Percentiles rank a stretch among this genome's conserved stretches.
Conservation (phyloP, 2,329 filamentous ascomycete species). For the Alternaria arbusti region DNA sequence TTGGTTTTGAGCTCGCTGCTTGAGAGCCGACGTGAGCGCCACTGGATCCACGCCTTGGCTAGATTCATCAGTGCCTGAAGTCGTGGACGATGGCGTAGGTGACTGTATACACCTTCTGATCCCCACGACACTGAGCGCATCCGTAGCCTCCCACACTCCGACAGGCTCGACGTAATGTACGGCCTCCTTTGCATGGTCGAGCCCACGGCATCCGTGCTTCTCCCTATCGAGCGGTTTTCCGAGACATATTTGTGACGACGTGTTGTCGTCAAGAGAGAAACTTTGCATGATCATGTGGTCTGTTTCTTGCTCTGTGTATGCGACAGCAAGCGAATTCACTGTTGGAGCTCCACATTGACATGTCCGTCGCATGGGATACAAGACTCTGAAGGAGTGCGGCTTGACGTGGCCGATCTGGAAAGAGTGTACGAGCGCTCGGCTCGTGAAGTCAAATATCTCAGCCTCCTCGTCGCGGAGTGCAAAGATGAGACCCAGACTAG, state of each 20-base stretch:
- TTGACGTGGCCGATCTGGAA: constrained; percentile 66
- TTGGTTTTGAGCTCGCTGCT: constrained; percentile 34
- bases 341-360: constrained; percentile 63
- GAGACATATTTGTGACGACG: constrained; percentile 64
- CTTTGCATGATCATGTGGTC: constrained; percentile 70
- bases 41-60: constrained; percentile 16
- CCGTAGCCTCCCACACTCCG: constrained; percentile 69
- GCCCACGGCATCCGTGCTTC: constrained; percentile 41
- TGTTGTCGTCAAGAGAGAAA: constrained; percentile 61
- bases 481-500: constrained; percentile 65
- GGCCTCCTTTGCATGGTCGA: constrained; percentile 55
- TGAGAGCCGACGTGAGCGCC: constrained; percentile 32
- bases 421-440: constrained; percentile 64
- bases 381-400: constrained; percentile 65
- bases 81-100: constrained; percentile 36
- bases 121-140: constrained; percentile 67
- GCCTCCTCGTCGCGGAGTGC: constrained; percentile 64
- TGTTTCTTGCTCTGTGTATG: constrained; percentile 66
- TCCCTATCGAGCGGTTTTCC: constrained; percentile 50
- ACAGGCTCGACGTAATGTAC: constrained; percentile 65
- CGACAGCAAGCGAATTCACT: constrained; percentile 68
- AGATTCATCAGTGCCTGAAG: constrained; percentile 33
- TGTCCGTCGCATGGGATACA: constrained; percentile 60
- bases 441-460: constrained; percentile 67
- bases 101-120: constrained; percentile 58